phyloP scores from a whole-genome alignment of 176 grass and related monocot genomes.

The Bonia amplexicaulis region DNA sequence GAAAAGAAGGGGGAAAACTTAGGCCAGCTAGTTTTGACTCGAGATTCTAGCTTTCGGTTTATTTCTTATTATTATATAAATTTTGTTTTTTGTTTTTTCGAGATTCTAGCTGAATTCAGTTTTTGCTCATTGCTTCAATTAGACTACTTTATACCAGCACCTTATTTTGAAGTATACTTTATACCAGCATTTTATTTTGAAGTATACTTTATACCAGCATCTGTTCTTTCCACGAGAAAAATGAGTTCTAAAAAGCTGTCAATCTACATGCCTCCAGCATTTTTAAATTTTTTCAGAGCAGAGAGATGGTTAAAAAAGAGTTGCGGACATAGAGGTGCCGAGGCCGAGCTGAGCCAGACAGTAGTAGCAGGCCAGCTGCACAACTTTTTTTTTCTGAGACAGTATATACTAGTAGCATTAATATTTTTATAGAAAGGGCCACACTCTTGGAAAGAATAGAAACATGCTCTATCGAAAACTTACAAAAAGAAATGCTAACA shows the following conservation, averaged over 20 bases:
- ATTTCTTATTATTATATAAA: too few species aligned
- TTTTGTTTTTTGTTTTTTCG: too few species aligned
- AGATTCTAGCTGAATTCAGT: too few species aligned
- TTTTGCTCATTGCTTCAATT: background rate
- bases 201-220: background rate
- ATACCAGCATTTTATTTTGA: background rate
- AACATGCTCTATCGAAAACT: background rate
- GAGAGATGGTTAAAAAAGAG: background rate
- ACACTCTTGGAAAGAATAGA: conserved; percentile 32
- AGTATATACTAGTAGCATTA: background rate
- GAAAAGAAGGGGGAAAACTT: background rate
- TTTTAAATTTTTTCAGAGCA: background rate
- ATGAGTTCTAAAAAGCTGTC: background rate
- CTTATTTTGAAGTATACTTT: background rate
- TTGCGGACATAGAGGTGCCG: background rate
- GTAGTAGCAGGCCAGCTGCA: background rate
- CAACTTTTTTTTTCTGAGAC: background rate
- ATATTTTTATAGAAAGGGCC: background rate
- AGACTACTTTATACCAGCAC: background rate
- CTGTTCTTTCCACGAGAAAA: background rate
- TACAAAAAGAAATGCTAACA: background rate
- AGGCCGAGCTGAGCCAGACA: background rate
- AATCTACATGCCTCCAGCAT: background rate
- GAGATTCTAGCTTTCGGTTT: too few species aligned
- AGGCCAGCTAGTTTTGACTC: too few species aligned